Conservation (phyloP, 129 eudicot genomes). For the Tagetes erecta region DNA sequence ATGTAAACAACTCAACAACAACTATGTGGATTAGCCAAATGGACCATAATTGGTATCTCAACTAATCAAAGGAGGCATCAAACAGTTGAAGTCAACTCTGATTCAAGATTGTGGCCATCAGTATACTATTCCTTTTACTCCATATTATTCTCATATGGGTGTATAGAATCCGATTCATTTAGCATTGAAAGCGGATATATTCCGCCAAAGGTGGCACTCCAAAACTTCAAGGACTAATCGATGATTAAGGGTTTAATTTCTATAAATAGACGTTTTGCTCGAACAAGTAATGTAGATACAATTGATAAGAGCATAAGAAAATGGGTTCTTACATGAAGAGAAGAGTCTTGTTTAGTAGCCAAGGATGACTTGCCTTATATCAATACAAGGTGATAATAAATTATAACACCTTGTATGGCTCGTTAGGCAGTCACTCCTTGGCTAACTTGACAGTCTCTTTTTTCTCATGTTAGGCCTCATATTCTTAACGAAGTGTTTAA, state of each 20-base stretch:
- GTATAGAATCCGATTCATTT: slow-evolving; percentile 27
- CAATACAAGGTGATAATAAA: slow-evolving; percentile 15
- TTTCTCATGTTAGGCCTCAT: slow-evolving; percentile 30
- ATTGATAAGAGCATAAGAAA: not conserved
- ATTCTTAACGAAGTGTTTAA: not conserved
- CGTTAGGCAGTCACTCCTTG: slow-evolving; percentile 30
- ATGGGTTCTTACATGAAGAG: slow-evolving; percentile 31
- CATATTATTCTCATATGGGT: not conserved
- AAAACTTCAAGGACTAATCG: not conserved
- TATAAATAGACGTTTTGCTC: slow-evolving; percentile 17
- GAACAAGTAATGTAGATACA: not conserved
- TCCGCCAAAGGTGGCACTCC: slow-evolving; percentile 4
- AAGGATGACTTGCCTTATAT: slow-evolving; percentile 37
- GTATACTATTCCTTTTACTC: slow-evolving; percentile 20
- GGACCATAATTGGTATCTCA: not conserved
- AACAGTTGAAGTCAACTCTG: slow-evolving; percentile 23
- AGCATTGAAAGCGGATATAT: slow-evolving; percentile 10
- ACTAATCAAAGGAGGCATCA: slow-evolving; percentile 5
- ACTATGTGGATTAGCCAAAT: not conserved
- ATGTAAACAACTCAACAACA: not conserved
- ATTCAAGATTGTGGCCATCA: slow-evolving; percentile 14
- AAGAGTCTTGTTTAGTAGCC: slow-evolving; percentile 37
- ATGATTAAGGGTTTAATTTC: not conserved
- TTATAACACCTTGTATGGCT: not conserved
- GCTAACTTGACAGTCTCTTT: slow-evolving; percentile 36